phyloP scores from a whole-genome alignment of 106 monocot genomes.

The Vanilla planifolia region DNA sequence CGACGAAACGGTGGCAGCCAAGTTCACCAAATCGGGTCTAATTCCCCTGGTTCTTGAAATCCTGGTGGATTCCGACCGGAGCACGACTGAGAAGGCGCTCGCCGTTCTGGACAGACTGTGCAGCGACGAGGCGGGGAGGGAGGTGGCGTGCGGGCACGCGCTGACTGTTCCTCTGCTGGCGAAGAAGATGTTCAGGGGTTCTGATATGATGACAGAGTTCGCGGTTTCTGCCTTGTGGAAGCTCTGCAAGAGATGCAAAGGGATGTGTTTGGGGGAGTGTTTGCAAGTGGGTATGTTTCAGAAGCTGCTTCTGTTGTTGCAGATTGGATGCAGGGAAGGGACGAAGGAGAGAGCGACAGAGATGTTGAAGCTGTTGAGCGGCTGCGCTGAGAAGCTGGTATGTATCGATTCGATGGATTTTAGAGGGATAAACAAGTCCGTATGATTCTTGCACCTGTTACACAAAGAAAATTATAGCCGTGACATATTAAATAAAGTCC shows the following conservation, averaged over 20 bases:
- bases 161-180: conserved; percentile 32
- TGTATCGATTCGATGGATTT: too few relatives aligned
- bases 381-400: too few relatives aligned
- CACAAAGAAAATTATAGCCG: too few relatives aligned
- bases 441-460: too few relatives aligned
- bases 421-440: too few relatives aligned
- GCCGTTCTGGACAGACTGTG: conserved; percentile 22
- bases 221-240: conserved; percentile 31
- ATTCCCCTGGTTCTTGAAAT: conserved; percentile 36
- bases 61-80: conserved; percentile 50
- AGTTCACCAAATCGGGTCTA: conserved; percentile 30
- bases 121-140: conserved; percentile 6
- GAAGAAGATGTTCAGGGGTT: conserved; percentile 43
- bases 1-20: conserved; percentile 4
- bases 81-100: conserved; percentile 45
- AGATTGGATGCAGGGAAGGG: conserved; percentile 27
- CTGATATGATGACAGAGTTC: conserved; percentile 30
- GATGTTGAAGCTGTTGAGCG: too few relatives aligned
- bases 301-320: conserved; percentile 45
- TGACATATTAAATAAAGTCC: too few relatives aligned
- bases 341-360: conserved; percentile 48
- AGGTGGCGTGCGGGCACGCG: conserved; percentile 10
- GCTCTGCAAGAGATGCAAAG: background rate
- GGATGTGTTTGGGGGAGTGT: too few relatives aligned
- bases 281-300: conserved; percentile 46